phyloP scores from a whole-genome alignment of 495 filamentous ascomycete species.

The Acidomyces sp. region DNA sequence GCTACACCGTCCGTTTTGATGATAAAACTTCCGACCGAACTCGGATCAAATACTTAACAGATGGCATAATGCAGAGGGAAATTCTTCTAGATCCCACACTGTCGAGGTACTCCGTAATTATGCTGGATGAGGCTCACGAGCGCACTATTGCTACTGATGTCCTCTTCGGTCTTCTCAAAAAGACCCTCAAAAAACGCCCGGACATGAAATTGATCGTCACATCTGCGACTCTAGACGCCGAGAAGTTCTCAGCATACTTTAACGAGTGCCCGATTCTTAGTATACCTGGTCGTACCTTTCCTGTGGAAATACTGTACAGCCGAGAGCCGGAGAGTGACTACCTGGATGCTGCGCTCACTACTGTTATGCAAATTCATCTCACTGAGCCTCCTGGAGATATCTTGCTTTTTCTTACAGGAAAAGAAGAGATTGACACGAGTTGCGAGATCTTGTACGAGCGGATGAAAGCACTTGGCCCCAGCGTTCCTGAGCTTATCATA shows the following conservation, averaged over 20 bases:
- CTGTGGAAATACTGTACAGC: constrained; percentile 89
- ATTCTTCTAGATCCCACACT: constrained; percentile 81
- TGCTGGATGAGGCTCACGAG: constrained; percentile 98
- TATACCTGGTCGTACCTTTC: constrained; percentile 87
- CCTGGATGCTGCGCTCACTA: constrained; percentile 84
- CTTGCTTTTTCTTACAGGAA: constrained; percentile 86
- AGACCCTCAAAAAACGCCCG: constrained; percentile 70
- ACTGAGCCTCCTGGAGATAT: constrained; percentile 87
- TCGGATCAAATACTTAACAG: constrained; percentile 98
- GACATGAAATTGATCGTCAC: constrained; percentile 94
- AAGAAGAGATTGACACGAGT: constrained; percentile 93
- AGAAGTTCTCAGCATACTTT: constrained; percentile 95
- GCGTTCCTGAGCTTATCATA: constrained; percentile 83
- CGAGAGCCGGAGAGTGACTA: constrained; percentile 94
- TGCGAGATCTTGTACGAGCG: constrained; percentile 88
- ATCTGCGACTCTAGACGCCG: constrained; percentile 88
- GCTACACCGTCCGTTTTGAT: constrained; percentile 96
- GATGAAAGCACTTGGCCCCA: constrained; percentile 88
- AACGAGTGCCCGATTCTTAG: constrained; percentile 90
- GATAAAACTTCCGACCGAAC: constrained; percentile 83
- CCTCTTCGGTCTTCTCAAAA: constrained; percentile 90
- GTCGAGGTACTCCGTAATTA: constrained; percentile 84
- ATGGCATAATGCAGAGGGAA: constrained; percentile 94
- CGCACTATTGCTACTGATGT: constrained; percentile 94
- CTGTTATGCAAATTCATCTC: constrained; percentile 96